phyloP scores from a whole-genome alignment of 2,329 filamentous ascomycete genomes.

The Pseudogymnoascus sp. region DNA sequence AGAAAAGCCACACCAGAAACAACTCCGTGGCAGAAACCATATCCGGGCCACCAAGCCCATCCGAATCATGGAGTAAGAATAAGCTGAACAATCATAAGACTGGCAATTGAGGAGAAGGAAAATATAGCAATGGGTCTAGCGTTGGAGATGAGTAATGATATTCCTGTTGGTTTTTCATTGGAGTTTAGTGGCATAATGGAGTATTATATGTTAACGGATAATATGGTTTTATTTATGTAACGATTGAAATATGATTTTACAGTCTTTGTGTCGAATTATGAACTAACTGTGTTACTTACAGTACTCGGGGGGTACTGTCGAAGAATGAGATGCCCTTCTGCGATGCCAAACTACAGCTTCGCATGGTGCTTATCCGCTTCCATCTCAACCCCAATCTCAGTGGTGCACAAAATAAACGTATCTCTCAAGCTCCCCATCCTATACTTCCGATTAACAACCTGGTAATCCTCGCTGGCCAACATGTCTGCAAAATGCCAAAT shows the following conservation, averaged over 20 bases:
- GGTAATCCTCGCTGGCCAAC: slow-evolving; percentile 48
- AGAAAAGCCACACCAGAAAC: background rate
- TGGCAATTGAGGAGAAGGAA: background rate
- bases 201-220: background rate
- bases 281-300: background rate
- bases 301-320: too few relatives aligned
- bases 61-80: background rate
- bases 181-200: background rate
- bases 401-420: slow-evolving; percentile 46
- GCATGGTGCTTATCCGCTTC: background rate
- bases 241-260: background rate
- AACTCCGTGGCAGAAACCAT: background rate
- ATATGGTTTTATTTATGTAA: background rate
- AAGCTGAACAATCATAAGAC: background rate
- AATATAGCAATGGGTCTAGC: too few relatives aligned
- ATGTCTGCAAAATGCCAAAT: slow-evolving; percentile 55
- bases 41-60: background rate
- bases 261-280: background rate
- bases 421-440: slow-evolving; percentile 43
- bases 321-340: background rate
- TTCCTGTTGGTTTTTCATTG: background rate
- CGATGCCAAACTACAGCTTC: background rate
- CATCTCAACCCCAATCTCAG: slow-evolving; percentile 34
- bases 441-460: slow-evolving; percentile 45
- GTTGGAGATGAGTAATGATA: background rate